Conservation (phyloP, 441 rosid genomes). For the Pelargonium cotyledonis region DNA sequence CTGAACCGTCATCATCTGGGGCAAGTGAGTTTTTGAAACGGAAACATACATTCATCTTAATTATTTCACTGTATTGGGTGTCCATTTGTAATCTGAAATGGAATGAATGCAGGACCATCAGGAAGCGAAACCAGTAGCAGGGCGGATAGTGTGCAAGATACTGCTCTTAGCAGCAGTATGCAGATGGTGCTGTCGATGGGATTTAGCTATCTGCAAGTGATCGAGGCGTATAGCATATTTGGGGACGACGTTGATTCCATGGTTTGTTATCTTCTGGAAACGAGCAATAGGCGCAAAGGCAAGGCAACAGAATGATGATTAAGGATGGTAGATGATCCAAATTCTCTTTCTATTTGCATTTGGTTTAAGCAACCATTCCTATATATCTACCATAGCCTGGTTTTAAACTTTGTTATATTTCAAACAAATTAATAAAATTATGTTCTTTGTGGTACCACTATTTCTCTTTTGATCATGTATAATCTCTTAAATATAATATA, state of each 20-base stretch:
- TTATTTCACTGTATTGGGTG: too few species aligned
- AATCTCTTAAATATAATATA: too few species aligned
- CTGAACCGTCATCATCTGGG: slow-evolving; percentile 93
- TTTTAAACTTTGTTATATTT: background rate
- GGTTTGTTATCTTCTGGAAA: slow-evolving; percentile 84
- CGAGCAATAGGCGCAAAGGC: slow-evolving; percentile 78
- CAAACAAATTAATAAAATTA: background rate
- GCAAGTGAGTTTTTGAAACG: slow-evolving; percentile 47
- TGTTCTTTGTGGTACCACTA: background rate
- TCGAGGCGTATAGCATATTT: slow-evolving; percentile 84
- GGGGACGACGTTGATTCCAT: slow-evolving; percentile 96
- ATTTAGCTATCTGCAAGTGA: slow-evolving; percentile 75
- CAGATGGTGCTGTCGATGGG: slow-evolving; percentile 88
- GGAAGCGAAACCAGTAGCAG: slow-evolving; percentile 43
- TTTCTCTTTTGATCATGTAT: too few species aligned
- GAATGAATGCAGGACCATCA: slow-evolving; percentile 44
- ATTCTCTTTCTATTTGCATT: too few species aligned
- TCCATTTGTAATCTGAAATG: background rate
- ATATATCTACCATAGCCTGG: too few species aligned
- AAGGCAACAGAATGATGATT: slow-evolving; percentile 69
- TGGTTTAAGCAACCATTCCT: too few species aligned
- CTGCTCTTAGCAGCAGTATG: slow-evolving; percentile 52
- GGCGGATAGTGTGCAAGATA: slow-evolving; percentile 32
- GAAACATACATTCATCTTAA: too few species aligned
- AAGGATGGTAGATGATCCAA: too few species aligned